These are phyloP conservation scores for Carex myosuroides DNA, from an alignment of 176 grass and related monocot genomes.

Conservation along the genomic window DNA sequence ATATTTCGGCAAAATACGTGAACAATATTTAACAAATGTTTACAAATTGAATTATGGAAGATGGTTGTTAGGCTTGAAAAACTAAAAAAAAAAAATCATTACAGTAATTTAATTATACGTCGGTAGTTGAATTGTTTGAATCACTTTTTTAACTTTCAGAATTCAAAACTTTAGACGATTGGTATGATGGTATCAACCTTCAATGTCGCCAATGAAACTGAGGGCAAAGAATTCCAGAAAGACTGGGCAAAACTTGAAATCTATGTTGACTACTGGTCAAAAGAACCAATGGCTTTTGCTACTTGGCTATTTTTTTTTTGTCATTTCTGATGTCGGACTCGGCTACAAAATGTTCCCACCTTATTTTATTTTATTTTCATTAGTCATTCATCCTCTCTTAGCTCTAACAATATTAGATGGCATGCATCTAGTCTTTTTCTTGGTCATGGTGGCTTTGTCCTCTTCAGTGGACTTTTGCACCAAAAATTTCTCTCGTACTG, in stretches of 20 bases:
- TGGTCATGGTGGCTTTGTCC: not conserved
- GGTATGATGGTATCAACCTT: not conserved
- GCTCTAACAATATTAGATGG: not conserved
- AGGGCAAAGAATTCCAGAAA: not conserved
- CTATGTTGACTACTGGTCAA: not conserved
- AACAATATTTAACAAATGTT: no score
- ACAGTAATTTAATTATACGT: no score
- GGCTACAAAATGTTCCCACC: not conserved
- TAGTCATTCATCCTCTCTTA: not conserved
- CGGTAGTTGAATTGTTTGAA: not conserved
- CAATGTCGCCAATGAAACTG: not conserved
- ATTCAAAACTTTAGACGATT: not conserved
- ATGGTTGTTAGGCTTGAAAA: no score
- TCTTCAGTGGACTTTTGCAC: not conserved
- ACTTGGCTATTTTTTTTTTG: not conserved
- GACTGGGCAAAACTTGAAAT: not conserved
- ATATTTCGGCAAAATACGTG: no score
- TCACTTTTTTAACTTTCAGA: not conserved
- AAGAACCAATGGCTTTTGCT: not conserved
- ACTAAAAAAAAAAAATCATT: no score
- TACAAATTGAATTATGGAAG: no score
- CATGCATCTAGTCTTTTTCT: not conserved
- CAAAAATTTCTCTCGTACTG: not conserved
- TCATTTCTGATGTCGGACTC: constrained; percentile 13
- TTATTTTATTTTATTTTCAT: not conserved